Evolutionary conservation across 768 basidiomycete genomes (phyloP).

Genomic region (Stropharia rugosoannulata): DNA sequence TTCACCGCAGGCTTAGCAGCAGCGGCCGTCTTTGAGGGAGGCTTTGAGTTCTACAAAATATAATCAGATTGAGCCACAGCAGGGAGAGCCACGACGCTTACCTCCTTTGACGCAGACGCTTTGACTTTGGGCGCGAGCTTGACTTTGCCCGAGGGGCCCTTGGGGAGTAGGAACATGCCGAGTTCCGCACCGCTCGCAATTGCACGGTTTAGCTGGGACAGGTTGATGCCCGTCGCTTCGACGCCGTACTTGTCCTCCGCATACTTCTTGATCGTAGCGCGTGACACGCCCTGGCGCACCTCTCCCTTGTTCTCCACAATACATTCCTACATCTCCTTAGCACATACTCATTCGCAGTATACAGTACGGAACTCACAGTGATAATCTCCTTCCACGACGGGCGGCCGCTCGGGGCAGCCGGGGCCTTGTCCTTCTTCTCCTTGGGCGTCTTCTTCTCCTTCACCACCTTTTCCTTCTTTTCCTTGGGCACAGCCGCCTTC

Average conservation of each 20-base stretch:
- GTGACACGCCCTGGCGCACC: conserved; percentile 70
- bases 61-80: conserved; percentile 1
- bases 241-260: conserved; percentile 83
- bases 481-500: conserved; percentile 24
- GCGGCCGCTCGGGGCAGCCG: conserved; percentile 25
- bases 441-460: conserved; percentile 18
- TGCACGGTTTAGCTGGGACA: conserved; percentile 75
- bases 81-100: conserved; percentile 19
- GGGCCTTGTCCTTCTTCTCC: conserved; percentile 26
- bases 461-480: conserved; percentile 24
- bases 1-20: conserved; percentile 30
- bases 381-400: conserved; percentile 60
- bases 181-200: conserved; percentile 57
- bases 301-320: conserved; percentile 66
- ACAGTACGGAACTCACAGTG: conserved; percentile 27
- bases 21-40: conserved; percentile 36
- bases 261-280: conserved; percentile 83
- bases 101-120: conserved; percentile 59
- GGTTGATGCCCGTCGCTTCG: conserved; percentile 64
- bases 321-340: conserved; percentile 55
- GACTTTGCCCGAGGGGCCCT: conserved; percentile 44
- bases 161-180: conserved; percentile 48
- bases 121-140: conserved; percentile 69
- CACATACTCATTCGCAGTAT: background rate
- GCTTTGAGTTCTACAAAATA: conserved; percentile 43